Conservation (phyloP, 164 flowering plant genomes). For the Aristolochia fimbriata region DNA sequence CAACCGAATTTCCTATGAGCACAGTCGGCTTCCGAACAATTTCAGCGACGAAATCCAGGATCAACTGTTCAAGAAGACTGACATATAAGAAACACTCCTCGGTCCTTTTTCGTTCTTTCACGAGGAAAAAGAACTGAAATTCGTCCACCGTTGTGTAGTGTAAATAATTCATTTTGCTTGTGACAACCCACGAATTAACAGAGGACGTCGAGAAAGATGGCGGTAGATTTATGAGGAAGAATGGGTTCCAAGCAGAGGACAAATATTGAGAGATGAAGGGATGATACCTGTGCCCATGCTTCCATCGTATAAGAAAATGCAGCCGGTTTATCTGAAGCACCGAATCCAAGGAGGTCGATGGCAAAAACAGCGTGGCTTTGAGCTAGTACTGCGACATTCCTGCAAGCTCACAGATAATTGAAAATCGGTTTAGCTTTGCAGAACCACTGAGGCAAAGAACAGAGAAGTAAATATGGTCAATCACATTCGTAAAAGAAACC, state of each 20-base stretch:
- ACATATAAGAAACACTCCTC: neutral
- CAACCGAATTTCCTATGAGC: constrained; percentile 81
- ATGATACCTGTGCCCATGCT: constrained; percentile 68
- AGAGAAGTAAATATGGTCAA: neutral
- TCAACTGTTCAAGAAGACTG: constrained; percentile 36
- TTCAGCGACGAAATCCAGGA: constrained; percentile 71
- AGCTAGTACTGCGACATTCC: constrained; percentile 58
- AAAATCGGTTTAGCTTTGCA: neutral
- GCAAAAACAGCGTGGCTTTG: constrained; percentile 60
- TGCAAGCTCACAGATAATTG: constrained; percentile 11
- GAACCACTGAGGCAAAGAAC: neutral
- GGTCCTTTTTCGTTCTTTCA: no score
- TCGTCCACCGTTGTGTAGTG: neutral
- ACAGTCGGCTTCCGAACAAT: constrained; percentile 69
- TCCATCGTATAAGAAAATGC: constrained; percentile 80
- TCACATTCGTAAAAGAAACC: neutral
- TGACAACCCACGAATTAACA: neutral
- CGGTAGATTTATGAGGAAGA: no score
- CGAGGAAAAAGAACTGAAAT: no score
- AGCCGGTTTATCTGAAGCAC: constrained; percentile 81
- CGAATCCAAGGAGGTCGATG: constrained; percentile 83
- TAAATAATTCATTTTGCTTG: neutral
- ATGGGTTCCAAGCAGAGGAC: neutral
- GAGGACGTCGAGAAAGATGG: no score
- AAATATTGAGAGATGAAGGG: neutral